These are phyloP conservation scores for Trichophyton schoenleinii DNA, from an alignment of 2,329 filamentous ascomycete species.

Conservation along the genomic window DNA sequence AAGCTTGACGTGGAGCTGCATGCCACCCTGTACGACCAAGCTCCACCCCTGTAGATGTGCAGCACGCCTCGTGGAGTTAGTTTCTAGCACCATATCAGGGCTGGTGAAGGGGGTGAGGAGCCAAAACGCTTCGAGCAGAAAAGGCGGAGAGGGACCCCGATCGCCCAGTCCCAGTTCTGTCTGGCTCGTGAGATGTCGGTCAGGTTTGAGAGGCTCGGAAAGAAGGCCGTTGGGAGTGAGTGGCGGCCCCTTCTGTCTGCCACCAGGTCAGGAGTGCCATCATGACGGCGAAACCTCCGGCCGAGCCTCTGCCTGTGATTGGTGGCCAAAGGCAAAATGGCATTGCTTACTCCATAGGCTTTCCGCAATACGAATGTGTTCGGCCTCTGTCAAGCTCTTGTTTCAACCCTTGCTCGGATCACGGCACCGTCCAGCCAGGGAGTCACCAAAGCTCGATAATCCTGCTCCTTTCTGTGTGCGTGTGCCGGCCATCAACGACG, in stretches of 20 bases:
- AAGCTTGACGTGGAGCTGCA: conserved; percentile 4
- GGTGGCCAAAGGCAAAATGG: not conserved
- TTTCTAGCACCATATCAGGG: not conserved
- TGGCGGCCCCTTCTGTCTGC: not conserved
- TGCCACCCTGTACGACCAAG: conserved; percentile 3
- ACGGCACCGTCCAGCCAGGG: not conserved
- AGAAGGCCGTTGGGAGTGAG: not conserved
- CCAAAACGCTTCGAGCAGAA: not conserved
- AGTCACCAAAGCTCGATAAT: not conserved
- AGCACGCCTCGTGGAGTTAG: conserved; percentile 1
- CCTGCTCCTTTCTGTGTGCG: not conserved
- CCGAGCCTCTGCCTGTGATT: not conserved
- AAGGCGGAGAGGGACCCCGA: not conserved
- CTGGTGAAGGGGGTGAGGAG: not conserved
- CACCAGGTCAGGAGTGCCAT: not conserved
- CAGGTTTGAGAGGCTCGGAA: not conserved
- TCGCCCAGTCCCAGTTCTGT: not conserved
- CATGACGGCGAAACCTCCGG: conserved; percentile 1
- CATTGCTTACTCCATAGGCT: not conserved
- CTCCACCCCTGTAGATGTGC: not conserved
- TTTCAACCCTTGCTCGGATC: conserved; percentile 1
- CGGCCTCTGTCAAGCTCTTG: not conserved
- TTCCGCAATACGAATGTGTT: conserved; percentile 1
- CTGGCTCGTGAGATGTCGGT: not conserved
- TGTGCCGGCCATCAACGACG: not conserved